These are phyloP conservation scores for Silene noctiflora DNA, from an alignment of 179 eudicot species.

Conservation along the genomic window DNA sequence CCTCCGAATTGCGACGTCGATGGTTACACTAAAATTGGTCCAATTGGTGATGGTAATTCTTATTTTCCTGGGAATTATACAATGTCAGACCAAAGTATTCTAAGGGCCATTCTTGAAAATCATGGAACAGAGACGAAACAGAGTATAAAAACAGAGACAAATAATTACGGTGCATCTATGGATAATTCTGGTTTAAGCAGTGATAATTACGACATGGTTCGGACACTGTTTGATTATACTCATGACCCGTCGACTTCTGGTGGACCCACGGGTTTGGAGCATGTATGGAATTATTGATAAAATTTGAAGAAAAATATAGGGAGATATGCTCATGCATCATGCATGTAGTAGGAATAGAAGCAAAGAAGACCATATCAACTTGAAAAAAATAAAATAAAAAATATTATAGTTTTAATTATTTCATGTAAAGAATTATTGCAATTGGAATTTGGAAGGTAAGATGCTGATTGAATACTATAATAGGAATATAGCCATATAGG, in stretches of 20 bases:
- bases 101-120: conserved; percentile 41
- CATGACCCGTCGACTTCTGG: conserved; percentile 43
- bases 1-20: conserved; percentile 11
- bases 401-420: conserved; percentile 11
- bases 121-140: conserved; percentile 38
- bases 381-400: neutral
- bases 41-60: conserved; percentile 10
- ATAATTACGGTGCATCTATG: conserved; percentile 39
- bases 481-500: conserved; percentile 15
- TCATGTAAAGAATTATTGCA: conserved; percentile 30
- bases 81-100: conserved; percentile 42
- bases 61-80: conserved; percentile 24
- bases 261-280: conserved; percentile 43
- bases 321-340: neutral
- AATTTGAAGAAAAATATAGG: neutral
- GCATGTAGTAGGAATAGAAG: conserved; percentile 5
- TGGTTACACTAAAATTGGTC: neutral
- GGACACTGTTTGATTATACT: conserved; percentile 41
- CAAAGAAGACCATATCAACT: conserved; percentile 13
- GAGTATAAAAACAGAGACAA: conserved; percentile 44
- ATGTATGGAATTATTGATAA: conserved; percentile 49
- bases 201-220: conserved; percentile 46
- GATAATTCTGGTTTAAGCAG: conserved; percentile 50
- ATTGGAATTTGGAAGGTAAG: conserved; percentile 22
- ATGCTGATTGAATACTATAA: conserved; percentile 10